phyloP scores from a whole-genome alignment of 768 basidiomycete genomes.

The Dioszegia crocea region DNA sequence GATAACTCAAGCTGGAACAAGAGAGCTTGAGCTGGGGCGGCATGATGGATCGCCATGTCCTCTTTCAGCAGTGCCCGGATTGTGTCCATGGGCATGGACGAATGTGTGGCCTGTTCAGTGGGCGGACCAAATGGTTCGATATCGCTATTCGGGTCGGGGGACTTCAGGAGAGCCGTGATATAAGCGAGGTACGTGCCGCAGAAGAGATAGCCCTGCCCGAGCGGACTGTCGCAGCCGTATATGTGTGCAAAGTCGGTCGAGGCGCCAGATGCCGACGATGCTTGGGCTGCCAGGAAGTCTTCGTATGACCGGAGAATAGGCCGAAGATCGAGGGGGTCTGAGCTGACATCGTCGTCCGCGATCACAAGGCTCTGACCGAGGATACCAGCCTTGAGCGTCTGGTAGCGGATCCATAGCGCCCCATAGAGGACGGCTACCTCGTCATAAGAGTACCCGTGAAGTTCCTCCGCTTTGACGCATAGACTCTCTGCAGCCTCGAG shows the following conservation, averaged over 20 bases:
- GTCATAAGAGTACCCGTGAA: conserved; percentile 60
- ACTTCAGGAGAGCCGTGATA: conserved; percentile 56
- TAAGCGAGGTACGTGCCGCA: conserved; percentile 66
- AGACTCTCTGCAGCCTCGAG: conserved; percentile 3
- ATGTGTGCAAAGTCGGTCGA: conserved; percentile 40
- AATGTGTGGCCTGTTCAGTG: not conserved
- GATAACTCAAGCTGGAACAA: not conserved
- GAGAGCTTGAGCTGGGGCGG: no score
- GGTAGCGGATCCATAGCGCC: conserved; percentile 64
- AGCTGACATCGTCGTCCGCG: conserved; percentile 53
- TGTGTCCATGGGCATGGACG: not conserved
- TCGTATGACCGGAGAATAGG: conserved; percentile 56
- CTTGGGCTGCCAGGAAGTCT: conserved; percentile 54
- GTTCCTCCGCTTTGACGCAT: conserved; percentile 44
- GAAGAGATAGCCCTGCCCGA: conserved; percentile 57
- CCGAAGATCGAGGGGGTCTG: conserved; percentile 64
- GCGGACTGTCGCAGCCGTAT: not conserved
- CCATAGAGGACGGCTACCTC: conserved; percentile 63
- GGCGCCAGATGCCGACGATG: conserved; percentile 55
- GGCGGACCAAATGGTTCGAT: not conserved
- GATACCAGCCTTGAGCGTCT: conserved; percentile 65
- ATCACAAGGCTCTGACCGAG: conserved; percentile 53
- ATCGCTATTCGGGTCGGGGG: not conserved
- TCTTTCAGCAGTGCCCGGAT: not conserved
- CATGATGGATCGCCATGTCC: not conserved